Evolutionary conservation across 2,329 filamentous ascomycete species (phyloP), one percentile per base, ranked within the genome.

Genomic region (Thermothelomyces thermophilus): DNA sequence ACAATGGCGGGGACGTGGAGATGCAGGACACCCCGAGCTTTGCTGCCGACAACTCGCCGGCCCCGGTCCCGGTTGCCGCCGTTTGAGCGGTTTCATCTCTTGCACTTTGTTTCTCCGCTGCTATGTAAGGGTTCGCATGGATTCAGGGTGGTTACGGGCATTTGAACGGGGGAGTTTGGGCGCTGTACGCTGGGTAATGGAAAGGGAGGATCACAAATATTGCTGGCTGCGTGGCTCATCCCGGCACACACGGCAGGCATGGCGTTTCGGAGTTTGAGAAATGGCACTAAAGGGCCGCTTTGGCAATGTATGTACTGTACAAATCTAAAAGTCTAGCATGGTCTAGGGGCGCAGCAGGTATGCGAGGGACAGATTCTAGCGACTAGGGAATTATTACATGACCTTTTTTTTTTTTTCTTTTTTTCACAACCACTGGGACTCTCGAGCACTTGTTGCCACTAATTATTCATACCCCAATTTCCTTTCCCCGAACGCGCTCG

Each of bases 1-100:
- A 68, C 60, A 69, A 69, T 54, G 68, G 68, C 39, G 67, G 55
- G 43, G 77, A 78, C 37, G 70, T 73, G 22, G 79, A 82, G 60
- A 77, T 77, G 69, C 71, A 66, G 48, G 79, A 74, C 58, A 66
- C 69, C 3, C 69, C 74, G 8, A 80, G 76, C 58, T 58, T 77
- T 11, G 65, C 72, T n/a, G 71, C 72, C 5, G 72, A 71, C 6
- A 74, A 73, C 46, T 80, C 78, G 6, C 76, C 77, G 0, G 72
- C 69, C 26, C 59, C 58, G 5, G 43, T 57, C 2, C 34, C 54
- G 4, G 51, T 56, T 19, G 41, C 53, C 2, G 56, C 50, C 39
- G 54, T 48, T 20, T 59, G 42, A 50, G 14, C 9, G 24, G 20
- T 36, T 37, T 36, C 26, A 16, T 34, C 20, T 16, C 35, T 2